Evolutionary conservation across 306 rosid genomes (phyloP), one percentile per base, ranked within the genome.

Genomic region (Trifolium pratense): DNA sequence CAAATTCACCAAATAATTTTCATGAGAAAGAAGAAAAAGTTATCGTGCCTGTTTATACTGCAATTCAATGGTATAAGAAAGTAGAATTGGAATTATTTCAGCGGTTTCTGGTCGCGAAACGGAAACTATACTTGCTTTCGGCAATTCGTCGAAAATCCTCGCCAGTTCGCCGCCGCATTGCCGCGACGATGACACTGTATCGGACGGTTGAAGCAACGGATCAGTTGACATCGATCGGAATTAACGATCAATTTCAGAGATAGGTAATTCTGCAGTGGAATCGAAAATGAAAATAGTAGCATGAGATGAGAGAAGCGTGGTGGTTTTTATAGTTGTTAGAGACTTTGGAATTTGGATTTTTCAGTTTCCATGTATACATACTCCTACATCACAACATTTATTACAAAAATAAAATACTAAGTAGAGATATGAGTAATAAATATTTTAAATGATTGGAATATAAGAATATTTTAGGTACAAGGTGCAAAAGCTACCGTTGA

Each of bases 41-140:
- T 57, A 5, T n/a, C 9, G 23, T 81, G 67, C 98, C 98, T 93
- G 98, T 80, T 93, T 93, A 90, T 93, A 93, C 74, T 86, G 90
- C 57, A 93, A 79, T 66, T 89, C 84, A 78, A 93, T 89, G 31
- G 91, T 91, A 80, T 89, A 93, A 66, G 97, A 87, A 12, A 91
- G 83, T 12, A 91, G 93, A 77, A 88, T 85, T 73, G 97, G 96
- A 77, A 90, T 89, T 10, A 93, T 81, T 69, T 93, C 98, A 18
- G 89, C 90, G 1, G 96, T 87, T 23, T 89, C 97, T 13, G 91
- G 89, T 6, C 87, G 84, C 3, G 98, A 93, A 52, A 93, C 98
- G 49, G 92, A 79, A 0, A 89, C 85, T 51, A 91, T 86, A 14
- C 84, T 83, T 14, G 92, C 97, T 32, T 59, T 84, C 0, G 98